Conservation (phyloP, 805 yeast species). For the Pichia gijzeniarum region DNA sequence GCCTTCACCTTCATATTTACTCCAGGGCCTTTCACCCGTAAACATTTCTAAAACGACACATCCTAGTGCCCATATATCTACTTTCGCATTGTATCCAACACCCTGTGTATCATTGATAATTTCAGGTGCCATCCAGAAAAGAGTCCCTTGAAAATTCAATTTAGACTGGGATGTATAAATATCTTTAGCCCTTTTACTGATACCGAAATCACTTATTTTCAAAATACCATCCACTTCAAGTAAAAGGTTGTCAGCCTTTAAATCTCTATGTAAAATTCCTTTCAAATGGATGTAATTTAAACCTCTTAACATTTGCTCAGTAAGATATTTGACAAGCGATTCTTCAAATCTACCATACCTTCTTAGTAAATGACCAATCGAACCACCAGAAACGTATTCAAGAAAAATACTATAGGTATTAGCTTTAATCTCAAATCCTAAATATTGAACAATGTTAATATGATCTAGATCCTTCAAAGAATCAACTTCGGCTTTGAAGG, state of each 20-base stretch:
- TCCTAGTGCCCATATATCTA: slow-evolving; percentile 97
- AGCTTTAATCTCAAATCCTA: slow-evolving; percentile 80
- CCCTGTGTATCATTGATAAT: slow-evolving; percentile 80
- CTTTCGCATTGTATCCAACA: slow-evolving; percentile 95
- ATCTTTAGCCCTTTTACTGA: slow-evolving; percentile 78
- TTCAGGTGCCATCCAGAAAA: slow-evolving; percentile 99
- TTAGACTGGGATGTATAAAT: slow-evolving; percentile 88
- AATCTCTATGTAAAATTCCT: slow-evolving; percentile 88
- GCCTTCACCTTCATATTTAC: slow-evolving; percentile 87
- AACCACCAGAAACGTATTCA: slow-evolving; percentile 98
- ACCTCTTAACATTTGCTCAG: slow-evolving; percentile 77
- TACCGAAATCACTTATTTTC: slow-evolving; percentile 95
- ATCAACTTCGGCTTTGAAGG: slow-evolving; percentile 84
- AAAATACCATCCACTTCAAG: slow-evolving; percentile 89
- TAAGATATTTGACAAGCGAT: slow-evolving; percentile 60
- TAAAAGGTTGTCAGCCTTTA: slow-evolving; percentile 88
- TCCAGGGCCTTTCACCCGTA: slow-evolving; percentile 98
- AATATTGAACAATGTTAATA: slow-evolving; percentile 87
- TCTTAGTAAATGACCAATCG: slow-evolving; percentile 80
- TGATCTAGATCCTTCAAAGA: slow-evolving; percentile 93
- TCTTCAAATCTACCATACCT: slow-evolving; percentile 84
- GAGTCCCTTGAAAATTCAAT: slow-evolving; percentile 92
- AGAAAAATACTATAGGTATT: slow-evolving; percentile 78
- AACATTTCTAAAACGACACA: slow-evolving; percentile 97
- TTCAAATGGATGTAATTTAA: slow-evolving; percentile 79